Evolutionary conservation across 345 rosid genomes (phyloP).

Genomic region (Gossypium longicalyx): DNA sequence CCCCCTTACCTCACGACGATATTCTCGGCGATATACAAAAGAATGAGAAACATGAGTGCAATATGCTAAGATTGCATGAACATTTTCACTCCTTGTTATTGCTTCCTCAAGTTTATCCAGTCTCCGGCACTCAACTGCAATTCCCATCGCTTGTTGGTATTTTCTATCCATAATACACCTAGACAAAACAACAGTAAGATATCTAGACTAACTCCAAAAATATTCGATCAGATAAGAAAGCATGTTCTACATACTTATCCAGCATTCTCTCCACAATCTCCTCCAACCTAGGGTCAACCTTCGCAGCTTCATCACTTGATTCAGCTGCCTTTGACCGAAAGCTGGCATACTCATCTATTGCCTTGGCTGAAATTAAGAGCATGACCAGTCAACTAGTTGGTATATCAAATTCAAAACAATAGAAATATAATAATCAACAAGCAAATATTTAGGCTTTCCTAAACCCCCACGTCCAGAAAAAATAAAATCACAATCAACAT

Average conservation of each 20-base stretch:
- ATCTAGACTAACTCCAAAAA: constrained; percentile 11
- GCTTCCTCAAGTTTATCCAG: constrained; percentile 98
- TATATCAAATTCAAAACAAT: background rate
- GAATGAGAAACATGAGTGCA: constrained; percentile 88
- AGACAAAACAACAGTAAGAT: constrained; percentile 15
- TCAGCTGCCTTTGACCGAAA: constrained; percentile 79
- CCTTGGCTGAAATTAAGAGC: constrained; percentile 64
- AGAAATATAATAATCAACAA: background rate
- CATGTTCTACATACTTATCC: constrained; percentile 64
- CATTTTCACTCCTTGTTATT: constrained; percentile 81
- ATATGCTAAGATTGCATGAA: constrained; percentile 74
- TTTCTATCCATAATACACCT: constrained; percentile 96
- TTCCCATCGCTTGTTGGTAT: constrained; percentile 99
- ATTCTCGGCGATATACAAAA: constrained; percentile 84
- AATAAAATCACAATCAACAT: constrained; percentile 10
- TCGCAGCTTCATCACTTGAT: constrained; percentile 54
- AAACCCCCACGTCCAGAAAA: background rate
- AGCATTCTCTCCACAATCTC: constrained; percentile 98
- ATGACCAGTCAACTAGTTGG: constrained; percentile 7
- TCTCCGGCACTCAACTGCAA: constrained; percentile 94
- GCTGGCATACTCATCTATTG: constrained; percentile 95
- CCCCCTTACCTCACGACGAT: constrained; percentile 70
- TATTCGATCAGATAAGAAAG: constrained; percentile 3
- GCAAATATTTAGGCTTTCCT: background rate
- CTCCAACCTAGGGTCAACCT: constrained; percentile 83